Conservation (phyloP, 106 monocot species). For the Allium sativum region DNA sequence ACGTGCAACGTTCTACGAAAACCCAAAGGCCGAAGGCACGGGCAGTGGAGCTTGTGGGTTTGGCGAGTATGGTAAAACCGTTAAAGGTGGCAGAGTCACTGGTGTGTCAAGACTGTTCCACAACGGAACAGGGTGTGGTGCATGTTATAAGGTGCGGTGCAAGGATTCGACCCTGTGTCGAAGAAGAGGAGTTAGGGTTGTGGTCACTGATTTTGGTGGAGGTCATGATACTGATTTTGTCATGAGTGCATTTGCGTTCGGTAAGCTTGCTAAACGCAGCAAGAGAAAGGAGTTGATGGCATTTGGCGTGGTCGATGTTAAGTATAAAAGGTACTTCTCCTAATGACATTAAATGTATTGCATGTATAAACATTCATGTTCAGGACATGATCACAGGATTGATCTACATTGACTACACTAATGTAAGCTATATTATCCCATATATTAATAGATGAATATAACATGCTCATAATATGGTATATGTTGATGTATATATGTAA, state of each 20-base stretch:
- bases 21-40: conserved; percentile 1
- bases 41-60: conserved; percentile 24
- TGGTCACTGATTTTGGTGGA: conserved; percentile 22
- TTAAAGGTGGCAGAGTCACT: conserved; percentile 18
- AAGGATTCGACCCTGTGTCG: conserved; percentile 12
- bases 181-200: conserved; percentile 13
- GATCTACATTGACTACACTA: not conserved
- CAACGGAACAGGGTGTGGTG: conserved; percentile 26
- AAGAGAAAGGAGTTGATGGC: conserved; percentile 12
- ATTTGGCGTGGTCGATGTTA: conserved; percentile 16
- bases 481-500: too few species aligned
- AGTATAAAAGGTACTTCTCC: conserved; percentile 18
- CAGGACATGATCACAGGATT: not conserved
- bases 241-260: conserved; percentile 18
- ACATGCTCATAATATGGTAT: too few species aligned
- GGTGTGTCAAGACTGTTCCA: conserved; percentile 15
- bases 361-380: not conserved
- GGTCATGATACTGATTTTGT: conserved; percentile 22
- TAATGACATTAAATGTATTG: not conserved
- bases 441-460: too few species aligned
- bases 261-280: conserved; percentile 12
- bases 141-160: conserved; percentile 28
- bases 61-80: conserved; percentile 13
- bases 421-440: too few species aligned
- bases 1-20: conserved; percentile 17